Evolutionary conservation across 2,329 filamentous ascomycete species (phyloP), one percentile per base, ranked within the genome.

Genomic region (Colletotrichum sp.): DNA sequence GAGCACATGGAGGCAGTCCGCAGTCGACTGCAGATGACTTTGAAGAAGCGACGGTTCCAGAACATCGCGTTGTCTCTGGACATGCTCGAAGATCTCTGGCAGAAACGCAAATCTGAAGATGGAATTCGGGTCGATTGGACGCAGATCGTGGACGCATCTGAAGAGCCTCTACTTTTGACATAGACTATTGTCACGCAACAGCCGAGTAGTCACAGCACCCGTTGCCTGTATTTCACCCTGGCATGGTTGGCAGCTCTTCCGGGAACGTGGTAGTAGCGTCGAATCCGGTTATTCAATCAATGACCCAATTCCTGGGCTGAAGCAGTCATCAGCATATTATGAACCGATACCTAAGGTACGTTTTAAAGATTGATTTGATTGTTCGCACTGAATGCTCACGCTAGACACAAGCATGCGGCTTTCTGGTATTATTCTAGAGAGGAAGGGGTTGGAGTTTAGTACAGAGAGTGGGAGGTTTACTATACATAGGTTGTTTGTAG

Each of bases 81-180:
- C 1, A 76, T 60, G 8, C 44, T 76, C 5, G 74, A 76, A 36
- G 74, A 74, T 1, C 9, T 76, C 26, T 76, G 74, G 74, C 64
- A 65, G n/a, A 76, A 52, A n/a, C 59, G 59, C 5, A 49, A n/a
- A 15, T 13, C 7, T 6, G 16, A 39, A 6, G 18, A 24, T 7
- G 59, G 16, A n/a, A 8, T 1, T 8, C 26, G 18, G 1, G 36
- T 65, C n/a, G 74, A 76, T 7, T 76, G 74, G 70, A 76, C 74
- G 2, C 44, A 76, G 8, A 68, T 76, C 4, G 12, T 76, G 15
- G 65, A 74, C 6, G 63, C 49, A 28, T 73, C 64, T 24, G 59
- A 36, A 15, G 74, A 74, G 21, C 74, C 72, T 6, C 24, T 76
- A 5, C n/a, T 76, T 4, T 39, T 76, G 59, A 76, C 74, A 6